These are phyloP conservation scores for Sclerotinia glacialis DNA, from an alignment of 2,329 filamentous ascomycete species.

Conservation along the genomic window DNA sequence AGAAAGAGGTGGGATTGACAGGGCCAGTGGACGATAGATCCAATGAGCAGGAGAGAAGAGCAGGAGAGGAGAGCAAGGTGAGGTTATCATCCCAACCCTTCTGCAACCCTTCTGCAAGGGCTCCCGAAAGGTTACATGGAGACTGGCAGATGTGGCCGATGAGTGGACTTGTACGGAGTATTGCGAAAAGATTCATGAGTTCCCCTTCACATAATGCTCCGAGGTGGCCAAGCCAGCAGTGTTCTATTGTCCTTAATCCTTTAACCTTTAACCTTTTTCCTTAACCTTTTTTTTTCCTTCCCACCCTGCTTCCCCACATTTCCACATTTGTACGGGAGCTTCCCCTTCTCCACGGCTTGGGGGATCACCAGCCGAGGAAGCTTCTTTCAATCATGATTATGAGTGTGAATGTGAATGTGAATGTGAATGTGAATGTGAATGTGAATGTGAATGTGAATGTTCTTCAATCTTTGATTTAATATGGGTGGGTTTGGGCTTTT, in stretches of 20 bases:
- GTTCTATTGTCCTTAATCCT: slow-evolving; percentile 1
- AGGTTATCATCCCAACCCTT: neutral
- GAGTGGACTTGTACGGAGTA: neutral
- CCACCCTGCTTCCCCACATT: slow-evolving; percentile 16
- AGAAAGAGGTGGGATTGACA: slow-evolving; percentile 13
- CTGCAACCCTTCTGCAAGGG: slow-evolving; percentile 27
- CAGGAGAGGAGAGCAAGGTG: slow-evolving; percentile 1
- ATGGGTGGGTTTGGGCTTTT: too few species aligned
- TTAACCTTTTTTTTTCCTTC: too few species aligned
- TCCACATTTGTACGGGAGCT: slow-evolving; percentile 13
- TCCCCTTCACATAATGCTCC: neutral
- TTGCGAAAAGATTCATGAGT: neutral
- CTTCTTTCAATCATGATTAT: neutral
- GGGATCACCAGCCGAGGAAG: slow-evolving; percentile 15
- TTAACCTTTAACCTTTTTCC: too few species aligned
- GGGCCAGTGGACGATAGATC: neutral
- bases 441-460: too few species aligned
- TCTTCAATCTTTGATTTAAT: too few species aligned
- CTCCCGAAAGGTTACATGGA: slow-evolving; percentile 23
- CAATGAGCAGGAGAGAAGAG: neutral
- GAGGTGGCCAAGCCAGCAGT: slow-evolving; percentile 4
- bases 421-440: neutral
- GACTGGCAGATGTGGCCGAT: neutral
- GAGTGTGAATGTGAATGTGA: neutral
- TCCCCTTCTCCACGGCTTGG: neutral